Evolutionary conservation across 176 grass and related monocot genomes (phyloP).

Genomic region (Areca catechu): DNA sequence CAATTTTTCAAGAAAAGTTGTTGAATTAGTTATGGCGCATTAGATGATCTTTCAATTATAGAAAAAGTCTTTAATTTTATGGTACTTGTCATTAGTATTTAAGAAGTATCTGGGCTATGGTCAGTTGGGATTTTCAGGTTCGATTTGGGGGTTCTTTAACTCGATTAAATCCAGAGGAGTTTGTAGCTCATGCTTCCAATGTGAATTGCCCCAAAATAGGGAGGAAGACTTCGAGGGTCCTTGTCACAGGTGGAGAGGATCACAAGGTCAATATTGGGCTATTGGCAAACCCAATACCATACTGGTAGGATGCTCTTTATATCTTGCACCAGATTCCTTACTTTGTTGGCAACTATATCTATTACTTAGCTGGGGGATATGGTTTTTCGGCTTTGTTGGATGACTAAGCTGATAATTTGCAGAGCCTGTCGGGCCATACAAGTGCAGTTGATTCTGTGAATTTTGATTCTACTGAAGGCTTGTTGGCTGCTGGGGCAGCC

Average conservation of each 20-base stretch:
- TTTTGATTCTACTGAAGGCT: slow-evolving; percentile 80
- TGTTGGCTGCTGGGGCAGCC: slow-evolving; percentile 67
- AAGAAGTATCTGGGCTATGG: not conserved
- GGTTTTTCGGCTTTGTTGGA: too few species aligned
- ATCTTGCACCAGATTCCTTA: too few species aligned
- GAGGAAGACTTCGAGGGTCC: slow-evolving; percentile 56
- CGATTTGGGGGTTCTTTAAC: slow-evolving; percentile 1
- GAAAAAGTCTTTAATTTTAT: not conserved
- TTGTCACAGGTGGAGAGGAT: slow-evolving; percentile 86
- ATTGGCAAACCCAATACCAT: slow-evolving; percentile 74
- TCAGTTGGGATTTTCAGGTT: not conserved
- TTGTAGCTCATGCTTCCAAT: slow-evolving; percentile 63
- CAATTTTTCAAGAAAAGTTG: too few species aligned
- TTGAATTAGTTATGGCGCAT: too few species aligned
- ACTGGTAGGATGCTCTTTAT: slow-evolving; percentile 37
- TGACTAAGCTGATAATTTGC: too few species aligned
- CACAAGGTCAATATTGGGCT: slow-evolving; percentile 84
- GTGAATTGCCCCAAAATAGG: slow-evolving; percentile 91
- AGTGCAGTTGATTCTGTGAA: slow-evolving; percentile 85
- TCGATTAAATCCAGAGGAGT: slow-evolving; percentile 57
- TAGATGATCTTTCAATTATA: slow-evolving; percentile 10
- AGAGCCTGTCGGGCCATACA: slow-evolving; percentile 73
- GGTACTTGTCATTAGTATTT: not conserved
- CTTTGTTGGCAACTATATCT: too few species aligned
- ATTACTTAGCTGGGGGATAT: not conserved